A percentile compares a stretch with the other conserved stretches of the same genome.
Evolutionary conservation across 176 grass and related monocot species (phyloP).

Genomic region (Panicum miliaceum): DNA sequence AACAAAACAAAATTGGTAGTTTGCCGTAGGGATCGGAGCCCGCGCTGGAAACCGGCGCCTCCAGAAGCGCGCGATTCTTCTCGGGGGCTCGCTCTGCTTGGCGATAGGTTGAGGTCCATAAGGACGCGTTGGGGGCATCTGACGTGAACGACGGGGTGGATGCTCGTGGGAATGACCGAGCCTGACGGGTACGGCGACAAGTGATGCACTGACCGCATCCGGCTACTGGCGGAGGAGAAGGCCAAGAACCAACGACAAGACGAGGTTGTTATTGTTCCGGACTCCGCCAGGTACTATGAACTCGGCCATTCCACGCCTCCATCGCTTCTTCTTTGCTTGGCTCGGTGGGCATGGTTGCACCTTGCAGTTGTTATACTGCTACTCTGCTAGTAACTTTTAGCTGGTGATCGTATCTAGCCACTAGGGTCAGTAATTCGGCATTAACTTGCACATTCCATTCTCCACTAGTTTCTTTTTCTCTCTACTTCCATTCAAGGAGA

Average conservation of each 20-base stretch:
- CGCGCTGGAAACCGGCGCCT: not conserved
- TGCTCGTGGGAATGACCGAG: not conserved
- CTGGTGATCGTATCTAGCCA: not conserved
- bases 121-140: not conserved
- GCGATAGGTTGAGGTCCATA: not conserved
- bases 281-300: constrained; percentile 23
- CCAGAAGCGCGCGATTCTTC: not conserved
- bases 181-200: not conserved
- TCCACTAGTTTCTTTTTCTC: not conserved
- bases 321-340: not conserved
- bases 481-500: not conserved
- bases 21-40: not conserved
- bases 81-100: not conserved
- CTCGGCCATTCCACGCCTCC: constrained; percentile 1
- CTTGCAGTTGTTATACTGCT: not conserved
- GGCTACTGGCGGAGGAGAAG: not conserved
- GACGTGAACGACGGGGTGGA: not conserved
- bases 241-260: not conserved
- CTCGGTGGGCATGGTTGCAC: not conserved
- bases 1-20: no score
- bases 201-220: not conserved
- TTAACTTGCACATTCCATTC: not conserved
- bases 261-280: no score
- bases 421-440: not conserved
- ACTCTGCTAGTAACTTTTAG: not conserved